Evolutionary conservation across 257 asterid species (phyloP), one percentile per base, ranked within the genome.

Genomic region (Nicotiana tomentosiformis): DNA sequence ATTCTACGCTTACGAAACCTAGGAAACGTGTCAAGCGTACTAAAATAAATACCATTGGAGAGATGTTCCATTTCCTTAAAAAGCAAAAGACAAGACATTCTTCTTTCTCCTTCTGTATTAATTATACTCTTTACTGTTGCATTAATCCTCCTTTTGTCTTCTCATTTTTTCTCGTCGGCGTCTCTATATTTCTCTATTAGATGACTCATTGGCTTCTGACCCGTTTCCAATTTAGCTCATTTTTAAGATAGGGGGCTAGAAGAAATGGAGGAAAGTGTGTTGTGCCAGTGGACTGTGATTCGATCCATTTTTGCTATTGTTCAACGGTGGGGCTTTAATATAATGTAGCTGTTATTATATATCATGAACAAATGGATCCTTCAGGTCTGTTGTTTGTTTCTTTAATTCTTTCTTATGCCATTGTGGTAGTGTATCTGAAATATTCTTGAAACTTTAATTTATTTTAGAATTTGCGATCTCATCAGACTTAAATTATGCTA

Each of bases 291-390:
- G 91, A 81, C 32, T 57, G 68, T 68, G n/a, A 69, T 88, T 82
- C 78, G 87, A 86, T 84, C 88, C 35, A 10, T 88, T 23, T 35
- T 88, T 2, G 87, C 89, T 29, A 84, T 88, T 53, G 57, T 88
- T 81, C 87, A 86, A 83, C 84, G 91, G 91, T 88, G 89, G 89
- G 84, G 80, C 37, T 86, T 86, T 82, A 88, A 88, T 83, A 88
- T 88, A 14, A 88, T 83, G 89, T 88, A 14, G 77, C 89, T 74
- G 89, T 88, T 78, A 86, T 86, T 83, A 23, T 23, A 23, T 23
- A 88, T 88, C 82, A 88, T 86, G 88, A 88, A 88, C 78, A 88
- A 88, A 67, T 88, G 91, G 91, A 86, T 88, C 86, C 86, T 88
- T 81, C 88, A 88, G 88, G 90, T 84, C 5, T 16, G 6, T 1